Conservation (phyloP, 768 basidiomycete genomes). For the Mrakia frigida region DNA sequence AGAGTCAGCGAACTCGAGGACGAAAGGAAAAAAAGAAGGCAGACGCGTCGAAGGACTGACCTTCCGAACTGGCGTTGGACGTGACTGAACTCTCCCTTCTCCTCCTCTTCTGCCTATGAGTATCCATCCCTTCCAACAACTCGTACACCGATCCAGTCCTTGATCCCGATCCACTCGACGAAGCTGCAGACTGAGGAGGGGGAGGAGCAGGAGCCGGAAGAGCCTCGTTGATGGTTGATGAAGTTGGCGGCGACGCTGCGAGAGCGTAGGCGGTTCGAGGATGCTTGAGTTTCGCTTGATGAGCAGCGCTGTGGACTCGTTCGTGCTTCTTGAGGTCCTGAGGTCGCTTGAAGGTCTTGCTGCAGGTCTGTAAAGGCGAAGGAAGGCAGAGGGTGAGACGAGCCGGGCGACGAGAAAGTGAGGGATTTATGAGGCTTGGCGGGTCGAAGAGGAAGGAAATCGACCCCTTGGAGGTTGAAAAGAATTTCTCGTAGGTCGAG, state of each 20-base stretch:
- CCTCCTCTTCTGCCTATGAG: neutral
- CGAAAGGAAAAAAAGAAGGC: no score
- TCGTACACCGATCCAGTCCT: neutral
- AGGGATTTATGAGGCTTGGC: constrained; percentile 7
- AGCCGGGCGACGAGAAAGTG: neutral
- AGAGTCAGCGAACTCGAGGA: neutral
- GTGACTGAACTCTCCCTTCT: constrained; percentile 9
- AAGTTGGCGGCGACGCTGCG: no score
- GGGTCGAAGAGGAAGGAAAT: neutral
- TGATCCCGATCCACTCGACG: neutral
- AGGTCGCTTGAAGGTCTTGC: constrained; percentile 95
- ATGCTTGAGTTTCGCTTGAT: constrained; percentile 92
- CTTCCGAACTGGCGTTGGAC: constrained; percentile 8
- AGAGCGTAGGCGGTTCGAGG: neutral
- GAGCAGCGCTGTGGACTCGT: constrained; percentile 97
- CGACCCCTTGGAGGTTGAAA: neutral
- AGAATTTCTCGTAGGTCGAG: neutral
- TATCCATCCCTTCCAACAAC: neutral
- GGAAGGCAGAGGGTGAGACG: neutral
- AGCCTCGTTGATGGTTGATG: no score
- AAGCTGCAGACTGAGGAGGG: neutral
- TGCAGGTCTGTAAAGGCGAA: constrained; percentile 56
- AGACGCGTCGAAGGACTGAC: neutral
- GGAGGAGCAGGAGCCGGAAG: neutral
- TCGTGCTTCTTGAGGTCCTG: constrained; percentile 99